Base-by-base conservation (phyloP, 148 eudicot genomes). In the Fagopyrum homotropicum region DNA sequence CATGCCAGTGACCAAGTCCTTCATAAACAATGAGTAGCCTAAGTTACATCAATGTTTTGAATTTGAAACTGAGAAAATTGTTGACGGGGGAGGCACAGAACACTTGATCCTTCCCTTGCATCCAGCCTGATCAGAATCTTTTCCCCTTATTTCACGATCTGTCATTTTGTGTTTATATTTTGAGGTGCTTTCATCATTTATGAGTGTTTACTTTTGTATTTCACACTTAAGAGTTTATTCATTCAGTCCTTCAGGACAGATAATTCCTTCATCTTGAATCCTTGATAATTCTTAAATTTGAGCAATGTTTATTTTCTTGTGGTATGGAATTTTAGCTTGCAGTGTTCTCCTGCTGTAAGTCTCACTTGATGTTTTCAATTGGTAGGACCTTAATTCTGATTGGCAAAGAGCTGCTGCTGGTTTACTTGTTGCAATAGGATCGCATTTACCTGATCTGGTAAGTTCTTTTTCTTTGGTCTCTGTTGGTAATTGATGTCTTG, bases 401-500 rank as follows among this genome's bases (percentile, higher is more conserved):
- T 94, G 98, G 98, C 98, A 94, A 84, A 94, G 86, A 80, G 91
- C 97, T 82, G 98, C 98, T 30, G 81, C 97, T 19, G 82, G 82
- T 76, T 79, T 92, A 79, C 97, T 94, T 83, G 98, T 94, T 82
- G 88, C 98, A 55, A 92, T 94, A 75, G 98, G 98, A 56, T 90
- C 86, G 44, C 98, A 94, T 87, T 81, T 87, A 64, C 98, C 98
- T 57, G 93, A 94, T 75, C 84, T 94, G 76, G 98, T 92, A 89
- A 86, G 91, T 88, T 57, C 35, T 17, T 44, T 77, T 68, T 54
- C 4, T 52, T 75, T 81, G 51, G 75, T 59, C 75, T 22, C 68
- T 57, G 17, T 11, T 44, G 6, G 45, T 16, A 68, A 52, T 49
- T 75, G 44, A 46, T 47, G 45, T 16, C 17, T 56, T 57, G 29